Evolutionary conservation across 106 monocot species (phyloP), one percentile per base, ranked within the genome.

Genomic region (Chionographis japonica): DNA sequence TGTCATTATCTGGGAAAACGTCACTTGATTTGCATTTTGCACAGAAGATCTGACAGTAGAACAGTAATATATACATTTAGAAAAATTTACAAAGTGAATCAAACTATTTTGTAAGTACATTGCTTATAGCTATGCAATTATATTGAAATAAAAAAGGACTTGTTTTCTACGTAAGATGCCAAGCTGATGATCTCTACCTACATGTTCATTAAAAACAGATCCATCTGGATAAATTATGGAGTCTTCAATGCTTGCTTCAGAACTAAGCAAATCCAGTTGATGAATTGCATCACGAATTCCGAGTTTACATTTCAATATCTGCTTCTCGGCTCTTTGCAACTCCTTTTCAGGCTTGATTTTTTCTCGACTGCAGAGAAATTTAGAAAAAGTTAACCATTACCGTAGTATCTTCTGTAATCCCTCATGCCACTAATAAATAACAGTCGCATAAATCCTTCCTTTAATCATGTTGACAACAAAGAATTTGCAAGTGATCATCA

Each of bases 341-440:
- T 94, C 94, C 71, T 90, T 90, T 72, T 85, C 90, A 38, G 94
- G 94, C 61, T 83, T 90, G 40, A 94, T 73, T 64, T 90, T 94
- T 79, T 94, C 94, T 40, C 82, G 77, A 60, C 94, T 94, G 87
- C 18, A 61, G 60, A 12, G 37, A 35, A 40, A 68, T 62, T 3
- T 57, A 62, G 35, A 19, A 19, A 15, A 39, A 9, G 52, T 27
- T 67, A 63, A 50, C 12, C 58, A 60, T 20, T 55, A 60, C 74
- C 40, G 40, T 39, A 54, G n/a, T 15, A 58, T 11, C 18, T 1
- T 35, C 35, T 36, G 8, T 20, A 58, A 46, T 46, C 8, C 5
- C 46, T 10, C 46, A 46, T 6, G 8, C 9, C 46, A 46, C 9
- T 46, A 5, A 46, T 10, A 5, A 46, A 46, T 6, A 46, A 46